Evolutionary conservation across 2,329 filamentous ascomycete species (phyloP).

Genomic region (Penicillium hordei): DNA sequence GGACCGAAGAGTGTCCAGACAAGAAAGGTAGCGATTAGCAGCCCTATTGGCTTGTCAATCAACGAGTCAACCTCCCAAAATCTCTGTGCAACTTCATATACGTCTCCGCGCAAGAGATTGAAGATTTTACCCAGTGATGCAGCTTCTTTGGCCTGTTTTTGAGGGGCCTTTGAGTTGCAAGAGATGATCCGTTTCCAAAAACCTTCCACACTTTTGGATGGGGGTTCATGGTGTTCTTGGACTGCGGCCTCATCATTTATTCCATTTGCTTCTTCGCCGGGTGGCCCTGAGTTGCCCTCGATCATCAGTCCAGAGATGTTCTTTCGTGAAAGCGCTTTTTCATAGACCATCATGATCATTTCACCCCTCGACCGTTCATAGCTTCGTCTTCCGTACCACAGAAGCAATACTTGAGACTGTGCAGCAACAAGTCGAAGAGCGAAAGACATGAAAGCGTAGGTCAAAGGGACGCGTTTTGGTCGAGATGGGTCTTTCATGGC

Average conservation of each 20-base stretch:
- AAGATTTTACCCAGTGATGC: slow-evolving; percentile 89
- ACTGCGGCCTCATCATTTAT: slow-evolving; percentile 12
- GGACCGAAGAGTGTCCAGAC: slow-evolving; percentile 79
- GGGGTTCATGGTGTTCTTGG: slow-evolving; percentile 8
- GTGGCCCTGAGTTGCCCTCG: slow-evolving; percentile 27
- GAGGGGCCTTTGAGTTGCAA: slow-evolving; percentile 27
- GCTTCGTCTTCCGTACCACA: slow-evolving; percentile 80
- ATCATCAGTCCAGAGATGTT: slow-evolving; percentile 46
- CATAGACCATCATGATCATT: slow-evolving; percentile 80
- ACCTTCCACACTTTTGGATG: slow-evolving; percentile 25
- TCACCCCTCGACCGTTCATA: slow-evolving; percentile 85
- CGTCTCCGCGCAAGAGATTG: slow-evolving; percentile 70
- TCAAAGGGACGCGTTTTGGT: slow-evolving; percentile 58
- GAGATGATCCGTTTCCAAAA: slow-evolving; percentile 29
- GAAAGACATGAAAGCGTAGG: slow-evolving; percentile 65
- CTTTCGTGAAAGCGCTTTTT: slow-evolving; percentile 71
- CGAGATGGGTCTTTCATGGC: slow-evolving; percentile 59
- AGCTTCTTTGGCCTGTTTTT: slow-evolving; percentile 50
- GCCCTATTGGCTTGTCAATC: slow-evolving; percentile 71
- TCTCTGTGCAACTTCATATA: slow-evolving; percentile 46
- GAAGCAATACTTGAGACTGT: slow-evolving; percentile 66
- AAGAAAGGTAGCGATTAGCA: slow-evolving; percentile 71
- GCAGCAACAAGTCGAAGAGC: slow-evolving; percentile 60
- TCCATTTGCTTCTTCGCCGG: slow-evolving; percentile 17
- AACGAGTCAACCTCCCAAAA: slow-evolving; percentile 87